A percentile compares a stretch with the other conserved stretches of the same genome.
Conservation (phyloP, 148 eudicot genomes). For the Polygonum maritimum region DNA sequence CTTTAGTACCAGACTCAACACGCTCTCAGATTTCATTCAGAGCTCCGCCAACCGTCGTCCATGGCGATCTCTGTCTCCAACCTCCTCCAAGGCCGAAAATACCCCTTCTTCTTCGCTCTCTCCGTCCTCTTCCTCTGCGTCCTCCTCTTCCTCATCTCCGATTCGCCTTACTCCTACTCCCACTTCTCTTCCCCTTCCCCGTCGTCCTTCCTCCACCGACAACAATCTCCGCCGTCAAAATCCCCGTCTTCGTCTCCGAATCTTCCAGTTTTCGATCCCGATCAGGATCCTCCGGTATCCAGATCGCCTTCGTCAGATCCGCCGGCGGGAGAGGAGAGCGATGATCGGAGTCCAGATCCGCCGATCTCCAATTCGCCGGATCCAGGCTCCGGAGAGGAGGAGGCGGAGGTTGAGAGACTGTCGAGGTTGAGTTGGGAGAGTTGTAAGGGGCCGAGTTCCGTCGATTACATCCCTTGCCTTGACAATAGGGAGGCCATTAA, state of each 20-base stretch:
- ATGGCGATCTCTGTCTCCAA: constrained; percentile 46
- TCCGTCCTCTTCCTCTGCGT: constrained; percentile 40
- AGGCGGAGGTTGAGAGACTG: constrained; percentile 20
- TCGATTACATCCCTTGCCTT: constrained; percentile 86
- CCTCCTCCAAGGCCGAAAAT: constrained; percentile 36
- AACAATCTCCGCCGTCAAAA: not conserved
- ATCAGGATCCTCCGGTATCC: not conserved
- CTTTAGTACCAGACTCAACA: not conserved
- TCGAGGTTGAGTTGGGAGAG: constrained; percentile 42
- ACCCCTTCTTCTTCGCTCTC: constrained; percentile 57
- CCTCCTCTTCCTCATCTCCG: constrained; percentile 43
- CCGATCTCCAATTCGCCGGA: not conserved
- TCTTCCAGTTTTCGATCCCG: not conserved
- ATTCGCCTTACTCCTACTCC: constrained; percentile 15
- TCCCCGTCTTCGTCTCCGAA: not conserved
- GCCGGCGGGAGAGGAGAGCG: not conserved
- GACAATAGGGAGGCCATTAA: constrained; percentile 69
- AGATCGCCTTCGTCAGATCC: not conserved
- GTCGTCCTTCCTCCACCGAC: not conserved
- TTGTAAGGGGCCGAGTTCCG: constrained; percentile 38
- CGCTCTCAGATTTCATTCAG: not conserved
- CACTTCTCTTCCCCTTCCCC: constrained; percentile 8
- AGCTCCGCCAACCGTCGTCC: constrained; percentile 11
- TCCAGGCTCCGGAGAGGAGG: constrained; percentile 4
- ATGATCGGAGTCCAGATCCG: not conserved